These are phyloP conservation scores for Acorus gramineus DNA, from an alignment of 106 monocot species.

Conservation along the genomic window DNA sequence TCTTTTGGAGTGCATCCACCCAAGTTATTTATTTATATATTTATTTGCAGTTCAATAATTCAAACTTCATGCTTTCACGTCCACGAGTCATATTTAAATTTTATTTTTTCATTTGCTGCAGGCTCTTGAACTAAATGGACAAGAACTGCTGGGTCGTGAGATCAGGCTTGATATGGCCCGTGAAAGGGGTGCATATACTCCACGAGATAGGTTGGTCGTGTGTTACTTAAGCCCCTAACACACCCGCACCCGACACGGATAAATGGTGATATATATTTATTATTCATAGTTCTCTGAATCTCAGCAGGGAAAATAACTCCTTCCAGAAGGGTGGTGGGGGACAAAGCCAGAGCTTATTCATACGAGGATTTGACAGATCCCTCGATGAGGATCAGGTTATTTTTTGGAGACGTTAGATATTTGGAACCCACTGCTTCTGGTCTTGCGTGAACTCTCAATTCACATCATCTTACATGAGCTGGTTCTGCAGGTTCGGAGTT, in stretches of 20 bases:
- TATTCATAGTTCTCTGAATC: background rate
- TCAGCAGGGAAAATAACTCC: slow-evolving; percentile 44
- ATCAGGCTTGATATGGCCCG: slow-evolving; percentile 65
- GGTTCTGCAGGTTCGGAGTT: slow-evolving; percentile 38
- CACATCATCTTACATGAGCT: background rate
- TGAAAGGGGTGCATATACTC: slow-evolving; percentile 57
- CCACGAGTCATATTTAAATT: background rate
- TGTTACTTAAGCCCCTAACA: no score
- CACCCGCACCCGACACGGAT: no score
- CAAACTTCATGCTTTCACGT: background rate
- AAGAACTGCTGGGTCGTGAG: slow-evolving; percentile 57
- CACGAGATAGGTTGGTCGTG: slow-evolving; percentile 36
- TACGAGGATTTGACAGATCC: slow-evolving; percentile 72
- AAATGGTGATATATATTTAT: no score
- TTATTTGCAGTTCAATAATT: no score
- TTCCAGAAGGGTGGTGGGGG: slow-evolving; percentile 45
- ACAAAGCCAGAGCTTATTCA: slow-evolving; percentile 47
- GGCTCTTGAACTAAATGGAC: slow-evolving; percentile 64
- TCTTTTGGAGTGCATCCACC: no score
- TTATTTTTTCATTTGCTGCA: slow-evolving; percentile 7
- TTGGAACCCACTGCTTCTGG: background rate
- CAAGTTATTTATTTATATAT: no score
- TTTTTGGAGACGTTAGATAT: background rate
- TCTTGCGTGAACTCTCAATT: background rate
- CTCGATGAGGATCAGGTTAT: slow-evolving; percentile 54